Percentiles rank a stretch among this genome's conserved stretches.
phyloP scores from a whole-genome alignment of 805 yeast species.

The Groenewaldozyma tartarivorans region DNA sequence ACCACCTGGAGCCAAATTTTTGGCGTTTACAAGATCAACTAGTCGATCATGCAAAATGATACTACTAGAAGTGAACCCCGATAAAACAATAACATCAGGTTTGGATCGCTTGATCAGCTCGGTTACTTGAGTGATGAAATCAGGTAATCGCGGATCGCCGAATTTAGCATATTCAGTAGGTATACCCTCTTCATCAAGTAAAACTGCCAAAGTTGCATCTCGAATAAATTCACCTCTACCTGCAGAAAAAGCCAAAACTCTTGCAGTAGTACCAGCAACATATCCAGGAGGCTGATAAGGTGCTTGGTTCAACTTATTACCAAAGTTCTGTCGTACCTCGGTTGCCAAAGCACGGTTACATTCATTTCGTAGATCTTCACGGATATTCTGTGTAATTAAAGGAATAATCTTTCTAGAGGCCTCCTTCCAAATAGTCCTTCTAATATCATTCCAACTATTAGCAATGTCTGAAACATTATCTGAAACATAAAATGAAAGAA shows the following conservation, averaged over 20 bases:
- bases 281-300: conserved; percentile 78
- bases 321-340: conserved; percentile 61
- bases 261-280: conserved; percentile 74
- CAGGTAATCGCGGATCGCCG: conserved; percentile 55
- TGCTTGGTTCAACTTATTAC: conserved; percentile 78
- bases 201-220: conserved; percentile 80
- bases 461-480: conserved; percentile 59
- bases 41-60: conserved; percentile 48
- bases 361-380: conserved; percentile 68
- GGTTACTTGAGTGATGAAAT: conserved; percentile 56
- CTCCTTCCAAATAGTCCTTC: conserved; percentile 54
- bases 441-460: conserved; percentile 68
- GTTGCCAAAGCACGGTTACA: conserved; percentile 64
- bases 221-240: conserved; percentile 76
- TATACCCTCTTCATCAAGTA: conserved; percentile 71
- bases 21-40: conserved; percentile 44
- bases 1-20: conserved; percentile 35
- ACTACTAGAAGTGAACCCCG: conserved; percentile 75
- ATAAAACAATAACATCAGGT: conserved; percentile 86
- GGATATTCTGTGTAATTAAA: conserved; percentile 61
- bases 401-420: conserved; percentile 63
- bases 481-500: conserved; percentile 29
- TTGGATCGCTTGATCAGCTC: conserved; percentile 50
- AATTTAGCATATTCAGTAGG: conserved; percentile 70
- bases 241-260: conserved; percentile 69